Base-by-base conservation (phyloP, 1,284 basidiomycete species). In the Moesziomyces parantarcticus region DNA sequence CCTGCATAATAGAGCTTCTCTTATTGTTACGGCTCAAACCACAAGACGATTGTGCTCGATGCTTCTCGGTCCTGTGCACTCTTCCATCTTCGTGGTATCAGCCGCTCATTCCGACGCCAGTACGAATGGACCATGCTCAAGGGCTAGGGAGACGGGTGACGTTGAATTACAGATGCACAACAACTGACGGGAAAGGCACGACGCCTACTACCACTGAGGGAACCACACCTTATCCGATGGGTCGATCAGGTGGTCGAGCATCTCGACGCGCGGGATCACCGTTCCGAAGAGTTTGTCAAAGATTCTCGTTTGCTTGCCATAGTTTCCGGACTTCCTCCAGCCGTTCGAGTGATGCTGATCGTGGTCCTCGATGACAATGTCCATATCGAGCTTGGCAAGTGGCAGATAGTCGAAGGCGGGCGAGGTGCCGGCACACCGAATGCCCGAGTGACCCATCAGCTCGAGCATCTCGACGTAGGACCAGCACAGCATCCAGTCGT, bases 351-450 rank as follows among this genome's bases (percentile, higher is more conserved):
- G 82, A 52, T 84, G 83, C 34, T 78, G 52, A 49, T 83, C 81
- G 48, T 83, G 82, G 48, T 84, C 83, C 61, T 83, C 82, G 16
- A 84, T 56, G 41, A 61, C 54, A 10, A 84, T 57, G 16, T 82
- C 82, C 49, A 75, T 60, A 23, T 67, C 73, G 47, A 80, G 50
- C 26, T 23, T 55, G 44, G 61, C 52, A 48, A 82, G 68, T 18
- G 57, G 56, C 16, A 58, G 13, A 13, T 59, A 49, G 23, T 69
- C 39, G 43, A 67, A 68, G 3, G 70, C 67, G 5, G 81, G 62
- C 5, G 68, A 20, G 0, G 75, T 64, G n/a, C 73, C 68, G 36
- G 78, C 58, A 2, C 64, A 29, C 3, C 83, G 72, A 7, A 83
- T 44, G 48, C 83, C 79, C n/a, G 73, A 70, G 57, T 82, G 80